Percentiles rank a stretch among this genome's conserved stretches.
Evolutionary conservation across 805 yeast genomes (phyloP).

Genomic region (Saccharomycopsis capsularis): DNA sequence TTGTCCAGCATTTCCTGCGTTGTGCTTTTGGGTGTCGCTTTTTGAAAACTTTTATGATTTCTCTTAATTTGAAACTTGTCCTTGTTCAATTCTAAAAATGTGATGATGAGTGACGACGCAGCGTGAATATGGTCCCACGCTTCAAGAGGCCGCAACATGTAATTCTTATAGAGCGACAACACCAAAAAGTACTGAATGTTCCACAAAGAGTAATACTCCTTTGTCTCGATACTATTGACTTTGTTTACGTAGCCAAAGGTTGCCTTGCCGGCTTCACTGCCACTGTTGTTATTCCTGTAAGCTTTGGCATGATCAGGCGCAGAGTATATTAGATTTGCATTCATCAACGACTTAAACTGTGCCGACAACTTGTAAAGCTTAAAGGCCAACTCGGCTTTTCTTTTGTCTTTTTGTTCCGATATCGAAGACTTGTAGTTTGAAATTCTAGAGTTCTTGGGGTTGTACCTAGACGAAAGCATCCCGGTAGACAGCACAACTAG

Average conservation of each 20-base stretch:
- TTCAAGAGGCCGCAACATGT: constrained; percentile 19
- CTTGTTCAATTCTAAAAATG: constrained; percentile 13
- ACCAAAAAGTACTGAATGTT: constrained; percentile 17
- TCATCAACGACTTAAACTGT: constrained; percentile 1
- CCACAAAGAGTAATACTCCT: constrained; percentile 18
- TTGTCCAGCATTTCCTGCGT: too few species aligned
- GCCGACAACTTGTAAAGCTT: constrained; percentile 10
- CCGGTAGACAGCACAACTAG: constrained; percentile 8
- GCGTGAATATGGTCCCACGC: constrained; percentile 18
- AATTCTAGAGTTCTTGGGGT: constrained; percentile 10
- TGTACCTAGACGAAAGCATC: constrained; percentile 13
- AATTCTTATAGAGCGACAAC: constrained; percentile 18
- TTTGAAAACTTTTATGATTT: background rate
- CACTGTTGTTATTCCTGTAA: background rate
- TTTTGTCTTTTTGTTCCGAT: constrained; percentile 7
- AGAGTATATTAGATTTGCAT: background rate
- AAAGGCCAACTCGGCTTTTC: constrained; percentile 10
- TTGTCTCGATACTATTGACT: constrained; percentile 1
- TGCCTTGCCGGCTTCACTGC: background rate
- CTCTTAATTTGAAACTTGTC: background rate
- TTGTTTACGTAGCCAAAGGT: background rate
- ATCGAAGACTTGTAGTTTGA: constrained; percentile 9
- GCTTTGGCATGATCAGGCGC: background rate
- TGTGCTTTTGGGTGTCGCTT: too few species aligned
- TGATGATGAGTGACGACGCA: constrained; percentile 16